Conservation (phyloP, 2,329 filamentous ascomycete species). For the Fusarium palustre region DNA sequence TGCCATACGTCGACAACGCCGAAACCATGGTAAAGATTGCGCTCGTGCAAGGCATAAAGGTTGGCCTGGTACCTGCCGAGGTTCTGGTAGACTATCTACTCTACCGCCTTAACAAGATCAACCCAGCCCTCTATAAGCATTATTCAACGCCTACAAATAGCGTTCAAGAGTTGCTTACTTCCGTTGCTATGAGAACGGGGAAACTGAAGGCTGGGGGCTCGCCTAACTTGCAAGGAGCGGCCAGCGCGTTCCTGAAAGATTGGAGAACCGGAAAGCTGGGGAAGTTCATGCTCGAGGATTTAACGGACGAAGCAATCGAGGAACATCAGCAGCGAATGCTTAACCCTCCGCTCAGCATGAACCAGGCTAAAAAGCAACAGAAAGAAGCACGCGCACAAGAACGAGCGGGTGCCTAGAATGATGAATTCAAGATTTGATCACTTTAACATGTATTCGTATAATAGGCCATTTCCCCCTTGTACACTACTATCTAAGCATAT, state of each 20-base stretch:
- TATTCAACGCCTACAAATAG: slow-evolving; percentile 85
- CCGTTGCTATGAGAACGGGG: slow-evolving; percentile 79
- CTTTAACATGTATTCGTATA: slow-evolving; percentile 30
- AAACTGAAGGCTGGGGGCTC: slow-evolving; percentile 78
- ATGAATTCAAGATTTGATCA: slow-evolving; percentile 13
- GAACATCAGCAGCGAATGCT: slow-evolving; percentile 60
- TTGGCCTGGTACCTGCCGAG: slow-evolving; percentile 81
- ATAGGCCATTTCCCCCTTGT: slow-evolving; percentile 27
- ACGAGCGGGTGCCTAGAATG: slow-evolving; percentile 47
- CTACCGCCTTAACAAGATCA: slow-evolving; percentile 79
- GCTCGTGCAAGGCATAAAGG: slow-evolving; percentile 89
- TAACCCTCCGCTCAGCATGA: slow-evolving; percentile 69
- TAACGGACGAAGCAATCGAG: slow-evolving; percentile 70
- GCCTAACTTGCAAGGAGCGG: slow-evolving; percentile 77
- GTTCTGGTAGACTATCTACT: slow-evolving; percentile 92
- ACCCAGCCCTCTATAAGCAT: slow-evolving; percentile 70
- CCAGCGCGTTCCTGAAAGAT: slow-evolving; percentile 82
- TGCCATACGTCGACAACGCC: slow-evolving; percentile 87
- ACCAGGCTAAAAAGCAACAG: slow-evolving; percentile 74
- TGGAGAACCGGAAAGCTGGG: slow-evolving; percentile 85
- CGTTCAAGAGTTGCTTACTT: slow-evolving; percentile 76
- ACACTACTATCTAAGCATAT: slow-evolving; percentile 34
- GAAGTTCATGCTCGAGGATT: slow-evolving; percentile 80
- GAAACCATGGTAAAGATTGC: slow-evolving; percentile 96
- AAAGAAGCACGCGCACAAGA: slow-evolving; percentile 68